Evolutionary conservation across 768 basidiomycete species (phyloP), one percentile per base, ranked within the genome.

Genomic region (Macrolepiota dolichaula): DNA sequence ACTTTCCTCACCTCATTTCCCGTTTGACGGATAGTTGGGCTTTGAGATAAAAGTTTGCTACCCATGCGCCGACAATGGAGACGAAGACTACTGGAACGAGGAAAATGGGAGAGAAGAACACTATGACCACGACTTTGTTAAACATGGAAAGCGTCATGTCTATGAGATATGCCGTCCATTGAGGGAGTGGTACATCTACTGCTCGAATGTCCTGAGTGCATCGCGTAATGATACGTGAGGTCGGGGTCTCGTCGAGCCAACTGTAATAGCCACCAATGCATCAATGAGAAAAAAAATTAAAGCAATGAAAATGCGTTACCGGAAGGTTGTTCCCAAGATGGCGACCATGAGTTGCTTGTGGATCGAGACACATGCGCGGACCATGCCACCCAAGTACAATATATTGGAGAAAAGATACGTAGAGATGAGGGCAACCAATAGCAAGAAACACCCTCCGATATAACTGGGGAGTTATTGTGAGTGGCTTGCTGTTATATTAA

Each of bases 171-270:
- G 59, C 67, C 4, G 79, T 65, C 19, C 63, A 67, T 46, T 67
- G 66, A 1, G 74, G 57, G 17, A 81, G 65, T 0, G 69, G 62
- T 2, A 72, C 69, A 68, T 93, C 91, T 40, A 92, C 77, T 61
- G 72, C 67, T 47, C 82, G 74, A 22, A 89, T 86, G 67, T 90
- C 88, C 57, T 86, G 82, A 1, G 88, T 89, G 68, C 84, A 84
- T 53, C 88, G 79, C 29, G 85, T 75, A 44, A 89, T 83, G 54
- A 91, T 81, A 3, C 88, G 81, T 24, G 77, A 74, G 1, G 73
- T 70, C 10, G 80, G 78, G 1, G 80, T 82, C 36, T 76, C 72
- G 63, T 78, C 77, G 32, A 82, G 76, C 76, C 75, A 87, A 69
- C 87, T 82, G 22, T 22, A 6, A 25, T 51, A 32, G 29, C 29